These are phyloP conservation scores for Verticillium nubilum DNA, from an alignment of 2,329 filamentous ascomycete genomes.

Conservation along the genomic window DNA sequence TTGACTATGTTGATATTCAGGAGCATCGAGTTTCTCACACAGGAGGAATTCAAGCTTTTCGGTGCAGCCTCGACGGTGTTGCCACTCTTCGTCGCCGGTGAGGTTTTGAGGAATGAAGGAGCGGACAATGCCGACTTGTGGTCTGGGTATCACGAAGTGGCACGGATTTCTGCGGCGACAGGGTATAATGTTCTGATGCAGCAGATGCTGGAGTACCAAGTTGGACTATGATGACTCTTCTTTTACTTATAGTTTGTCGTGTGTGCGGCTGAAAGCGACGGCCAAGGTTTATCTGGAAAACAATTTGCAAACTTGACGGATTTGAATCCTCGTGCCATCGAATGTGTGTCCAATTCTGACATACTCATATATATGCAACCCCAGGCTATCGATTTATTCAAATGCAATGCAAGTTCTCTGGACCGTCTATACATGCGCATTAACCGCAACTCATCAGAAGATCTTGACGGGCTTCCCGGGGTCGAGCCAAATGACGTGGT, in stretches of 20 bases:
- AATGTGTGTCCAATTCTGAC: too few relatives aligned
- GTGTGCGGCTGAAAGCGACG: neutral
- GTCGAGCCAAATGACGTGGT: constrained; percentile 28
- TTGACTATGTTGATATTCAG: neutral
- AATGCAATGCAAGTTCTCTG: too few relatives aligned
- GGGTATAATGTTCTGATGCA: neutral
- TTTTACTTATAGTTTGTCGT: too few relatives aligned
- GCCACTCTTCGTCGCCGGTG: neutral
- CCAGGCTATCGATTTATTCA: too few relatives aligned
- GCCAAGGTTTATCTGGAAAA: too few relatives aligned
- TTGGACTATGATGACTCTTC: neutral
- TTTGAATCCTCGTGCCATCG: too few relatives aligned
- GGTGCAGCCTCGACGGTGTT: neutral
- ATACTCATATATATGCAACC: too few relatives aligned
- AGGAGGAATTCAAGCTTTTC: neutral
- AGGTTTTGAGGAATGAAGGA: neutral
- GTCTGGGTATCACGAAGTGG: neutral
- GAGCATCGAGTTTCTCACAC: neutral
- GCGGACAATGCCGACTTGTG: neutral
- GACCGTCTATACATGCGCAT: too few relatives aligned
- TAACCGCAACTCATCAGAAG: too few relatives aligned
- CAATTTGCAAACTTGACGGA: too few relatives aligned
- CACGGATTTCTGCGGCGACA: neutral
- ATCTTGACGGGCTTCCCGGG: constrained; percentile 15
- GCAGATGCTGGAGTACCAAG: neutral